These are phyloP conservation scores for Oxytropis ochrocephala DNA, from an alignment of 306 rosid genomes.

Conservation along the genomic window DNA sequence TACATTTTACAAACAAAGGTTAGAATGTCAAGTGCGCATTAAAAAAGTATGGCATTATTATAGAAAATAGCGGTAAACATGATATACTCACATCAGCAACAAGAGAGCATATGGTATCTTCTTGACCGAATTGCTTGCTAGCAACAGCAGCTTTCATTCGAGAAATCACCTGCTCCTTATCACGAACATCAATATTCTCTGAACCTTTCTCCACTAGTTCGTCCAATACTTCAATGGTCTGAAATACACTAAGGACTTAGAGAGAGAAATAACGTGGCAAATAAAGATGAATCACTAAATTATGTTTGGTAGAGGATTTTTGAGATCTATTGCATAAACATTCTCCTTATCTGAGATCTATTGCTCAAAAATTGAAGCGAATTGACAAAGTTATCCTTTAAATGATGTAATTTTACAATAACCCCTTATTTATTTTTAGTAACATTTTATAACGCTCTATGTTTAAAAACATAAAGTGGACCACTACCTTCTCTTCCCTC, in stretches of 20 bases:
- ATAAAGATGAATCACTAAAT: not conserved
- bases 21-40: not conserved
- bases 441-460: not conserved
- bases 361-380: not conserved
- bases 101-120: slow-evolving; percentile 75
- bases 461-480: not conserved
- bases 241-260: not conserved
- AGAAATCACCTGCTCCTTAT: slow-evolving; percentile 67
- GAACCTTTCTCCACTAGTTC: slow-evolving; percentile 80
- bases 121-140: slow-evolving; percentile 97
- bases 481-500: not conserved
- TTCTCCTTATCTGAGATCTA: not conserved
- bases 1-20: slow-evolving; percentile 27
- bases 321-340: not conserved
- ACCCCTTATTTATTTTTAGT: not conserved
- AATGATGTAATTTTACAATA: not conserved
- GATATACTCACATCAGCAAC: slow-evolving; percentile 70
- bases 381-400: not conserved
- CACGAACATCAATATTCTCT: slow-evolving; percentile 84
- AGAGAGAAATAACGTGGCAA: not conserved
- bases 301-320: not conserved
- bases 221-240: slow-evolving; percentile 66
- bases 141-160: slow-evolving; percentile 95
- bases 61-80: slow-evolving; percentile 7
- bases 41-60: not conserved